These are phyloP conservation scores for Lepidium africanum DNA, from an alignment of 345 rosid species.

Conservation along the genomic window DNA sequence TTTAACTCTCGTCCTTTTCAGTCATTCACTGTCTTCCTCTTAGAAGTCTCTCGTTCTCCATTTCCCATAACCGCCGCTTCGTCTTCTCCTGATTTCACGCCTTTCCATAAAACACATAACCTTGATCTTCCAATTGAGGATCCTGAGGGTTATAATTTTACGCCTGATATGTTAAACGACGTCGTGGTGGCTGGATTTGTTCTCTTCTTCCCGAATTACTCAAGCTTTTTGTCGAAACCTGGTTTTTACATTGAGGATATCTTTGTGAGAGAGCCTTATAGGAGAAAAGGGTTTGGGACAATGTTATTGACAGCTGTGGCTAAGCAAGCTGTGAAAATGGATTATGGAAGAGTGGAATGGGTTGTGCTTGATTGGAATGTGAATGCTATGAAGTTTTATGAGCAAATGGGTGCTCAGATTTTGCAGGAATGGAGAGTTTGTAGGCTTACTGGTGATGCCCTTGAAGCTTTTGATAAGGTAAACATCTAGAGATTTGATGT, in stretches of 20 bases:
- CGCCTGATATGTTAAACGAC: constrained; percentile 24
- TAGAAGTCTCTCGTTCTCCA: constrained; percentile 58
- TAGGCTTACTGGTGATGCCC: constrained; percentile 79
- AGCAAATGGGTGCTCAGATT: constrained; percentile 80
- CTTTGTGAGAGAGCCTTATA: constrained; percentile 69
- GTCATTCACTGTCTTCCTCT: constrained; percentile 76
- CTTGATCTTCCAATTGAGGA: constrained; percentile 51
- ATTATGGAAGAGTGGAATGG: constrained; percentile 88
- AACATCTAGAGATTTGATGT: constrained; percentile 7
- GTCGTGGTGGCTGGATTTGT: constrained; percentile 72
- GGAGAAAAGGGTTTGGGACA: constrained; percentile 74
- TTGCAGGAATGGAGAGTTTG: constrained; percentile 77
- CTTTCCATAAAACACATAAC: constrained; percentile 31
- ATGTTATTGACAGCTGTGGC: constrained; percentile 80
- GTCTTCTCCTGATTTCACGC: constrained; percentile 29
- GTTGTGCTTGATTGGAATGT: constrained; percentile 87
- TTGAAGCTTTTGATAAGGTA: constrained; percentile 48
- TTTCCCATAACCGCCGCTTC: constrained; percentile 7
- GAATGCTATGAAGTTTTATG: constrained; percentile 74
- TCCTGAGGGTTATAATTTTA: constrained; percentile 44
- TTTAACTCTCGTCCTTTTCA: constrained; percentile 68
- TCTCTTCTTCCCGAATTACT: constrained; percentile 72
- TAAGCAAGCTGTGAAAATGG: constrained; percentile 78
- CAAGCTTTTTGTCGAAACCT: constrained; percentile 58
- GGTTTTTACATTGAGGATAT: constrained; percentile 84